Conservation (phyloP, 139 green algal genomes). For the Coccomyxa sp. region DNA sequence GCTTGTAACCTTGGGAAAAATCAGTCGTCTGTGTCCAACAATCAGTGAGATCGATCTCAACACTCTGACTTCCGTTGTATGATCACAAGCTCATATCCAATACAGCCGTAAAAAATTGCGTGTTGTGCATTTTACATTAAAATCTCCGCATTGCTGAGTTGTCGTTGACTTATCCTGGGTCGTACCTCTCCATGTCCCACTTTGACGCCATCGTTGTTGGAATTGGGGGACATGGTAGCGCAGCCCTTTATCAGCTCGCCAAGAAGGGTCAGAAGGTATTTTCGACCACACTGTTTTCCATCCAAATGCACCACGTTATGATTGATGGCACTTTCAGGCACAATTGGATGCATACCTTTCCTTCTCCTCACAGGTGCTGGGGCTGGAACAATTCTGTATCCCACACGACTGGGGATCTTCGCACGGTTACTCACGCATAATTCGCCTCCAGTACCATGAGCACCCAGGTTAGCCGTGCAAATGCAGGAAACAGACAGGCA, state of each 20-base stretch:
- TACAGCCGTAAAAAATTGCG: too few relatives aligned
- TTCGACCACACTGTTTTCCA: neutral
- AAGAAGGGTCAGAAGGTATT: conserved; percentile 31
- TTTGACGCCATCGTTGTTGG: conserved; percentile 55
- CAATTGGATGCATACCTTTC: neutral
- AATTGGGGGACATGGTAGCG: conserved; percentile 43
- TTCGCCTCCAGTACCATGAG: conserved; percentile 49
- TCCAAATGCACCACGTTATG: neutral
- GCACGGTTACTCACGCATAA: conserved; percentile 61
- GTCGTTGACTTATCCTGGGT: too few relatives aligned
- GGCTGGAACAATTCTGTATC: conserved; percentile 45
- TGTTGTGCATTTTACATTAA: too few relatives aligned
- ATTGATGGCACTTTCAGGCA: neutral
- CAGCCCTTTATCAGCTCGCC: conserved; percentile 49
- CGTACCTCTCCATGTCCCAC: neutral
- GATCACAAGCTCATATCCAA: too few relatives aligned
- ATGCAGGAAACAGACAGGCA: too few relatives aligned
- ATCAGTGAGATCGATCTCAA: too few relatives aligned
- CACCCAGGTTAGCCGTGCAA: conserved; percentile 13
- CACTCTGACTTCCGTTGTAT: too few relatives aligned
- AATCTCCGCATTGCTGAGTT: too few relatives aligned
- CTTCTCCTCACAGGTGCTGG: conserved; percentile 38
- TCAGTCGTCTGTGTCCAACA: too few relatives aligned
- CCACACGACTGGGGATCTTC: conserved; percentile 39
- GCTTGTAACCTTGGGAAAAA: too few relatives aligned